Conservation (phyloP, 179 eudicot genomes). For the Spergularia azorica region DNA sequence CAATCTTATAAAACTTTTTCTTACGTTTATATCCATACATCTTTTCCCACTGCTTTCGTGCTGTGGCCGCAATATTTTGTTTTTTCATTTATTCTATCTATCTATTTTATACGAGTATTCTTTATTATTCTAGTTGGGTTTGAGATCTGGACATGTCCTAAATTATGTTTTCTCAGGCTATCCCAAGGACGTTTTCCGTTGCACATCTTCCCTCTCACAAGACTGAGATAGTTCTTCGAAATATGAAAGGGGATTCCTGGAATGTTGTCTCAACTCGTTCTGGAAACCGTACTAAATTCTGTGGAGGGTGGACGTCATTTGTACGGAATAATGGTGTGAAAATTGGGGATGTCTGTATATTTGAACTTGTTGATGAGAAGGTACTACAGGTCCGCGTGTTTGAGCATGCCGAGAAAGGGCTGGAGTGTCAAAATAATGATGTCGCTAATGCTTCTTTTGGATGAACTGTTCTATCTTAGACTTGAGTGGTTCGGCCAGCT, state of each 20-base stretch:
- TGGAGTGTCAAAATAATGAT: slow-evolving; percentile 36
- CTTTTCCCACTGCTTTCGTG: no score
- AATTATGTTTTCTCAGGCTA: slow-evolving; percentile 44
- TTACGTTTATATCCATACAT: background rate
- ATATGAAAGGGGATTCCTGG: slow-evolving; percentile 69
- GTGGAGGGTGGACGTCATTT: slow-evolving; percentile 92
- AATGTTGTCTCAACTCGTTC: slow-evolving; percentile 61
- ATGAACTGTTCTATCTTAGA: background rate
- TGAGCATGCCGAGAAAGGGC: slow-evolving; percentile 38
- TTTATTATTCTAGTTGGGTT: background rate
- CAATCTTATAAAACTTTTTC: background rate
- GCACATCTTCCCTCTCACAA: slow-evolving; percentile 61
- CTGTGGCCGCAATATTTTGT: background rate
- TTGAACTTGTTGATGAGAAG: slow-evolving; percentile 76
- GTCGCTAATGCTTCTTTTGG: slow-evolving; percentile 27
- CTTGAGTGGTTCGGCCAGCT: background rate
- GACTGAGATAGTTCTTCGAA: slow-evolving; percentile 63
- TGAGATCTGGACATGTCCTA: background rate
- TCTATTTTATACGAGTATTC: background rate
- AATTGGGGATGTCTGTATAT: slow-evolving; percentile 78
- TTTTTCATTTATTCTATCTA: background rate
- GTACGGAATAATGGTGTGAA: slow-evolving; percentile 66
- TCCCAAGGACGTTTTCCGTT: slow-evolving; percentile 66
- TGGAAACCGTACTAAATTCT: slow-evolving; percentile 47
- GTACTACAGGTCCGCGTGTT: slow-evolving; percentile 75